Conservation (phyloP, 2,329 filamentous ascomycete genomes). For the Lecanicillium sp. region DNA sequence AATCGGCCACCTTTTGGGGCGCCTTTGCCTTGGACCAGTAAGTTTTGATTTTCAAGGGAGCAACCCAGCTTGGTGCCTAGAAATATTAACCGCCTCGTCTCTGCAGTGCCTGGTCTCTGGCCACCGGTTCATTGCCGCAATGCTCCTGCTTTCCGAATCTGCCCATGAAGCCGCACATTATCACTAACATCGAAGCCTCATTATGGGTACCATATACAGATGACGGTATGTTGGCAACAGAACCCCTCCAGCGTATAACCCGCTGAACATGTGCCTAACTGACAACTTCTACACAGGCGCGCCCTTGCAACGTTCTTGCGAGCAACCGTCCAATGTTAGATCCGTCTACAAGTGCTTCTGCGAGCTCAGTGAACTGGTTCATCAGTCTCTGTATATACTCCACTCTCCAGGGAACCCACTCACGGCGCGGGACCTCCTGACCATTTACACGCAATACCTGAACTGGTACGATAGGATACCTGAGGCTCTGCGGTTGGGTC, state of each 20-base stretch:
- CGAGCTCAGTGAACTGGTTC: slow-evolving; percentile 65
- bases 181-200: slow-evolving; percentile 52
- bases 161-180: slow-evolving; percentile 52
- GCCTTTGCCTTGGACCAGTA: slow-evolving; percentile 58
- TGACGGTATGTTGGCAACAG: slow-evolving; percentile 43
- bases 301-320: slow-evolving; percentile 45
- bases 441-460: slow-evolving; percentile 60
- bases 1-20: slow-evolving; percentile 54
- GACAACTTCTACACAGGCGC: slow-evolving; percentile 29
- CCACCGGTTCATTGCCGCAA: slow-evolving; percentile 53
- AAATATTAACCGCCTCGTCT: slow-evolving; percentile 13
- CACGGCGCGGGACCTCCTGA: slow-evolving; percentile 54
- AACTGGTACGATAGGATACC: slow-evolving; percentile 66
- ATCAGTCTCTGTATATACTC: slow-evolving; percentile 63
- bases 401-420: slow-evolving; percentile 61
- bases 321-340: slow-evolving; percentile 60
- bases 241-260: no score
- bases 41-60: slow-evolving; percentile 23
- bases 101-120: slow-evolving; percentile 56
- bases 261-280: slow-evolving; percentile 2
- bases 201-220: slow-evolving; percentile 53
- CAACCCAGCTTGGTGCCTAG: neutral
- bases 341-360: slow-evolving; percentile 63
- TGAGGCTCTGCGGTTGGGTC: slow-evolving; percentile 52
- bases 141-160: slow-evolving; percentile 50